Conservation (phyloP, 208 protist genomes). For the Acanthamoeba triangularis region DNA sequence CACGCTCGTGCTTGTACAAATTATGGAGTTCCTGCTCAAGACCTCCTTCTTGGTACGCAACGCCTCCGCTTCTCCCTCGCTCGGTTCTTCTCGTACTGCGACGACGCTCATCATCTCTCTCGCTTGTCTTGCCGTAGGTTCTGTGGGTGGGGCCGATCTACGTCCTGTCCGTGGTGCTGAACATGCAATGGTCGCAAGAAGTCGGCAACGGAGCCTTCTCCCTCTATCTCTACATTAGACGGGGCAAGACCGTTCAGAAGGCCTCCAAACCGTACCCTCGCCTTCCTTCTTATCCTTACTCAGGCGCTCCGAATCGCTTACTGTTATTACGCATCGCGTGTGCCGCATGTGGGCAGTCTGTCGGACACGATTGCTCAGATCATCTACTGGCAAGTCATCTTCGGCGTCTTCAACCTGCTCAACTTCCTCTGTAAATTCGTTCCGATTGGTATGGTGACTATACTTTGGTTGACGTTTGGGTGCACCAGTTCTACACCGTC, state of each 20-base stretch:
- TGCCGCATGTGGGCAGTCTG: not conserved
- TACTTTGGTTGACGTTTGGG: not conserved
- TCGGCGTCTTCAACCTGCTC: constrained; percentile 53
- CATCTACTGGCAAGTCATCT: constrained; percentile 72
- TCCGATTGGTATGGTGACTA: not conserved
- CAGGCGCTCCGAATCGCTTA: not conserved
- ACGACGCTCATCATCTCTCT: not conserved
- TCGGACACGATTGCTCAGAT: constrained; percentile 46
- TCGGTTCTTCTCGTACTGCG: not conserved
- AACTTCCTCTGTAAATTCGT: constrained; percentile 72
- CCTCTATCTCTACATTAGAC: constrained; percentile 60
- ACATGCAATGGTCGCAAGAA: constrained; percentile 69
- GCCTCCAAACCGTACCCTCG: constrained; percentile 59
- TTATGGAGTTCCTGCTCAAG: constrained; percentile 50
- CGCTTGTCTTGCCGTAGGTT: not conserved
- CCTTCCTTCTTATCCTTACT: not conserved
- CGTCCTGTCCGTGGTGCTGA: constrained; percentile 66
- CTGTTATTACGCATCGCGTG: not conserved
- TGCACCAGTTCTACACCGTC: not conserved
- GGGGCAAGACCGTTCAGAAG: constrained; percentile 11
- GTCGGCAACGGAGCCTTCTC: constrained; percentile 39
- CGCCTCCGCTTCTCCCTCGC: not conserved
- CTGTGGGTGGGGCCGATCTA: constrained; percentile 72
- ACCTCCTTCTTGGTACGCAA: constrained; percentile 30
- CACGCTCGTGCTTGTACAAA: constrained; percentile 31